Percentiles rank a stretch among this genome's conserved stretches.
Evolutionary conservation across 371 early-diverging fungal genomes (phyloP).

Genomic region (Umbelopsis sp.): DNA sequence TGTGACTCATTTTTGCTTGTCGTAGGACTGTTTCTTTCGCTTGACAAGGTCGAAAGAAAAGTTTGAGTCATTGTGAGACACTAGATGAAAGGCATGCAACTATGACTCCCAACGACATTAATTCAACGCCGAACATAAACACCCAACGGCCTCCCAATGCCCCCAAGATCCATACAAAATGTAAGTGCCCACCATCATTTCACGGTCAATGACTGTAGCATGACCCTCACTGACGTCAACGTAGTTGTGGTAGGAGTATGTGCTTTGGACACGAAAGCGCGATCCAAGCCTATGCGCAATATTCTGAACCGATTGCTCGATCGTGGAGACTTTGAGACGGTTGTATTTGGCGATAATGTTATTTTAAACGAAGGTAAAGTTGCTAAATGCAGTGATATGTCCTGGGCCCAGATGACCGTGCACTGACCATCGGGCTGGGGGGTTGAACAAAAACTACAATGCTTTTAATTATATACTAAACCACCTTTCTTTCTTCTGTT

Average conservation of each 20-base stretch:
- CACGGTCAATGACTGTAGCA: too few relatives aligned
- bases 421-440: not conserved
- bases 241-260: slow-evolving; percentile 85
- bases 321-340: slow-evolving; percentile 79
- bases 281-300: slow-evolving; percentile 96
- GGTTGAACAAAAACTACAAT: slow-evolving; percentile 1
- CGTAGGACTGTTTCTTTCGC: not conserved
- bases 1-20: slow-evolving; percentile 10
- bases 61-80: not conserved
- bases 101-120: not conserved
- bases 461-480: not conserved
- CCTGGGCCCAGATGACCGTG: slow-evolving; percentile 13
- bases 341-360: slow-evolving; percentile 96
- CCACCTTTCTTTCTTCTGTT: not conserved
- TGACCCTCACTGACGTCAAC: not conserved
- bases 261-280: slow-evolving; percentile 93
- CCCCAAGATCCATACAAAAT: not conserved
- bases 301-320: slow-evolving; percentile 84
- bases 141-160: not conserved
- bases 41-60: not conserved
- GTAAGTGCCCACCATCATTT: not conserved
- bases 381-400: slow-evolving; percentile 1
- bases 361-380: slow-evolving; percentile 89
- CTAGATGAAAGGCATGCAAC: not conserved
- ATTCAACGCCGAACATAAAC: not conserved